A percentile compares a stretch with the other conserved stretches of the same genome.
Conservation (phyloP, 164 flowering plant genomes). For the Cinnamomum chago region DNA sequence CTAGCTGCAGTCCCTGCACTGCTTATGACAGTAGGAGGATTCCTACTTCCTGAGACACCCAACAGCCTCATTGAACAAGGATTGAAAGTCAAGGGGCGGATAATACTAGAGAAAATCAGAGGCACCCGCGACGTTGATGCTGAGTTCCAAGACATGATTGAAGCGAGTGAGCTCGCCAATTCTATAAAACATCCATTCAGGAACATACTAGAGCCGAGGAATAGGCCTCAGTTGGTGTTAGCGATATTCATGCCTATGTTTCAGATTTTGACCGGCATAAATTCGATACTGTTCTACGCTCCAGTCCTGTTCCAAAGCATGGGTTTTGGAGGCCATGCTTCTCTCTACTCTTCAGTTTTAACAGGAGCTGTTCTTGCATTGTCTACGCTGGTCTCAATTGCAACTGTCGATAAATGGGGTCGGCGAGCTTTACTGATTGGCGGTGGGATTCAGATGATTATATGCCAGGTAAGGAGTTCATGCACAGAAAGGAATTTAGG, state of each 20-base stretch:
- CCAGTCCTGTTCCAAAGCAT: conserved; percentile 83
- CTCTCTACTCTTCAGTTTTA: conserved; percentile 80
- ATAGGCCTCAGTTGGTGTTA: conserved; percentile 82
- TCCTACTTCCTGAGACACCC: conserved; percentile 84
- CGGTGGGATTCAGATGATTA: conserved; percentile 82
- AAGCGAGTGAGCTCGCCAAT: conserved; percentile 89
- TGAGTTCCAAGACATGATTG: conserved; percentile 75
- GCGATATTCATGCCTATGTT: conserved; percentile 84
- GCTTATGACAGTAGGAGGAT: conserved; percentile 79
- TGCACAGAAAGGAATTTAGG: too few relatives aligned
- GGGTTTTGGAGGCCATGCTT: conserved; percentile 74
- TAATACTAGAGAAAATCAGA: conserved; percentile 59
- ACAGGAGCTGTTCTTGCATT: conserved; percentile 82
- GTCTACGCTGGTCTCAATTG: conserved; percentile 78
- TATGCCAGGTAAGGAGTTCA: conserved; percentile 64
- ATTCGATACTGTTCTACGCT: conserved; percentile 84
- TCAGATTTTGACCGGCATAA: conserved; percentile 86
- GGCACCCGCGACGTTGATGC: conserved; percentile 70
- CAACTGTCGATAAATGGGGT: conserved; percentile 70
- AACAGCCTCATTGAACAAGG: conserved; percentile 85
- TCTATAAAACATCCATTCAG: conserved; percentile 75
- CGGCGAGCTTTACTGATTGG: conserved; percentile 62
- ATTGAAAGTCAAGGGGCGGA: conserved; percentile 39
- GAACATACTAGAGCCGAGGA: conserved; percentile 65
- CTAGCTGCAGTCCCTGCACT: conserved; percentile 78